phyloP scores from a whole-genome alignment of 306 rosid species.

The Sicyos baderoa region DNA sequence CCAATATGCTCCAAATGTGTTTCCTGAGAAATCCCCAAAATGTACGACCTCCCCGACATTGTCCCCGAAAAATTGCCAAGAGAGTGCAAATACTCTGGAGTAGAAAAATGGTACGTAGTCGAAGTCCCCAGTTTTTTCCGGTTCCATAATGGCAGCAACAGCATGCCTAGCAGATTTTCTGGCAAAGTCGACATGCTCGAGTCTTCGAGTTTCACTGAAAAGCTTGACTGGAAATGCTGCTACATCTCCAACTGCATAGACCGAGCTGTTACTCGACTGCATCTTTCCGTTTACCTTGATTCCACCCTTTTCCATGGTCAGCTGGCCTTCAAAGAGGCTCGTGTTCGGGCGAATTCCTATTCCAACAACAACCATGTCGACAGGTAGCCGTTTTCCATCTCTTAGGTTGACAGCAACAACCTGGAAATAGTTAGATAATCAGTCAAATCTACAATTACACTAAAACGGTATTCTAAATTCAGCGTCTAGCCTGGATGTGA shows the following conservation, averaged over 20 bases:
- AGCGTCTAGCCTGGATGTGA: not conserved
- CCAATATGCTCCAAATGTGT: conserved; percentile 88
- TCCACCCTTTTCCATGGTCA: conserved; percentile 94
- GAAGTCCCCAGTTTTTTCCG: conserved; percentile 49
- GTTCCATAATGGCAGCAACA: conserved; percentile 71
- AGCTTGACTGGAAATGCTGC: conserved; percentile 93
- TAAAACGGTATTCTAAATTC: not conserved
- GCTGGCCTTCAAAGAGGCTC: conserved; percentile 90
- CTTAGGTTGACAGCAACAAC: conserved; percentile 76
- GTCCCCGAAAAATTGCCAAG: conserved; percentile 98
- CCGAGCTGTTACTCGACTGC: conserved; percentile 79
- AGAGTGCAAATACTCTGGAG: conserved; percentile 82
- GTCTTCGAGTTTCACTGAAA: conserved; percentile 79
- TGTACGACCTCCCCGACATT: conserved; percentile 69
- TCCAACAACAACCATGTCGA: conserved; percentile 91
- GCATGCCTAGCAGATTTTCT: conserved; percentile 76
- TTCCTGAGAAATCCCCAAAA: conserved; percentile 68
- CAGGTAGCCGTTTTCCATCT: conserved; percentile 61
- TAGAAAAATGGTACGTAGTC: conserved; percentile 92
- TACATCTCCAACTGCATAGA: conserved; percentile 92
- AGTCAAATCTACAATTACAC: not conserved
- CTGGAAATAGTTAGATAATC: conserved; percentile 33
- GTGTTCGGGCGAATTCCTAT: conserved; percentile 98
- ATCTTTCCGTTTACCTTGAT: conserved; percentile 86
- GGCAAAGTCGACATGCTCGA: conserved; percentile 90